These are phyloP conservation scores for Piedraia hortae DNA, from an alignment of 2,329 filamentous ascomycete genomes.

Conservation along the genomic window DNA sequence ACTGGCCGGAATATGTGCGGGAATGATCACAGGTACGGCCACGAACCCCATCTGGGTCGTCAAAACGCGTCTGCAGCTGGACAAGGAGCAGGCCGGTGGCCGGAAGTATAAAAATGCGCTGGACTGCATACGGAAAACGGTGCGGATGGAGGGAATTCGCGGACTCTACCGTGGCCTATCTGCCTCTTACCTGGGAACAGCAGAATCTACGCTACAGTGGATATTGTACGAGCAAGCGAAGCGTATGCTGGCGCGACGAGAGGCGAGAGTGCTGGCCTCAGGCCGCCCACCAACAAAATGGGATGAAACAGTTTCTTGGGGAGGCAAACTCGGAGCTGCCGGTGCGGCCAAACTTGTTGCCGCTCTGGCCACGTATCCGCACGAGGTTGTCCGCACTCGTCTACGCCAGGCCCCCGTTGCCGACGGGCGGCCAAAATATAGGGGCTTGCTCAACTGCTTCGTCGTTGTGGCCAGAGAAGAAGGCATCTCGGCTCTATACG, in stretches of 20 bases:
- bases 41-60: constrained; percentile 95
- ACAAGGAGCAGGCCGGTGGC: constrained; percentile 46
- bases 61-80: constrained; percentile 76
- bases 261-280: constrained; percentile 25
- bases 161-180: constrained; percentile 78
- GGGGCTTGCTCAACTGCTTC: constrained; percentile 69
- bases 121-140: constrained; percentile 62
- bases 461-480: constrained; percentile 68
- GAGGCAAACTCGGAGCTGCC: constrained; percentile 50
- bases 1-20: constrained; percentile 45
- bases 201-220: constrained; percentile 79
- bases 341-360: constrained; percentile 69
- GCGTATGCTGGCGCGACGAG: constrained; percentile 35
- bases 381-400: constrained; percentile 68
- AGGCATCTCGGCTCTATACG: constrained; percentile 62
- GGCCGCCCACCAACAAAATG: constrained; percentile 37
- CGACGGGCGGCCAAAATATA: constrained; percentile 43
- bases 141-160: constrained; percentile 51
- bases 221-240: constrained; percentile 88
- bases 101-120: constrained; percentile 64
- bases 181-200: constrained; percentile 72
- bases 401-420: constrained; percentile 54
- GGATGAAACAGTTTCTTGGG: constrained; percentile 53
- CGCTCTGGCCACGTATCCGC: constrained; percentile 65
- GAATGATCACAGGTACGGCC: constrained; percentile 63